phyloP scores from a whole-genome alignment of 1,284 basidiomycete genomes.

The Cryptococcus hybrid region DNA sequence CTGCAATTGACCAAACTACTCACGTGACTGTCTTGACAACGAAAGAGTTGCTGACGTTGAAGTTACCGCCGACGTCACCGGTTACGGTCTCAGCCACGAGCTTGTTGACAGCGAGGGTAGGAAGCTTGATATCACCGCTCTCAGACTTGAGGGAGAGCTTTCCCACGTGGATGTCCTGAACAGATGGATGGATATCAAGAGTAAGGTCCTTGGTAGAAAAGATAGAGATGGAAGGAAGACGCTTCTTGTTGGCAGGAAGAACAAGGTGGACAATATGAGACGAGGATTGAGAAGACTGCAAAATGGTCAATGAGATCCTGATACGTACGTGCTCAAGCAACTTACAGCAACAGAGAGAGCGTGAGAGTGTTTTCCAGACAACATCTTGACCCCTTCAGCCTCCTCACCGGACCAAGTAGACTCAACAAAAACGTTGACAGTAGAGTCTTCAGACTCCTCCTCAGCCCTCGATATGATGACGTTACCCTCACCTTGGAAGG shows the following conservation, averaged over 20 bases:
- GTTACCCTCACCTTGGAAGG: conserved; percentile 11
- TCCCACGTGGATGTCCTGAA: conserved; percentile 14
- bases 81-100: conserved; percentile 15
- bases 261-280: conserved; percentile 21
- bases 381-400: conserved; percentile 15
- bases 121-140: conserved; percentile 13
- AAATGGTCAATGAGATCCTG: background rate
- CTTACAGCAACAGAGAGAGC: conserved; percentile 15
- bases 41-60: conserved; percentile 28
- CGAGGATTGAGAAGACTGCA: conserved; percentile 3
- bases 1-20: background rate
- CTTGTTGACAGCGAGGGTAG: conserved; percentile 4
- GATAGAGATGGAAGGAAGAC: conserved; percentile 11
- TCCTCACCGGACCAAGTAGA: conserved; percentile 11
- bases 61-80: conserved; percentile 26
- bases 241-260: conserved; percentile 12
- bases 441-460: background rate
- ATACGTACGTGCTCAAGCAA: background rate
- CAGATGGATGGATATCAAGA: conserved; percentile 18
- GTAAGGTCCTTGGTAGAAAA: conserved; percentile 12
- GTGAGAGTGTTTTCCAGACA: conserved; percentile 4
- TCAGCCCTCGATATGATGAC: conserved; percentile 21
- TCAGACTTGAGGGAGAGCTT: conserved; percentile 16
- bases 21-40: conserved; percentile 22
- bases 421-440: conserved; percentile 19